Conservation (phyloP, 2,329 filamentous ascomycete genomes). For the Myriosclerotinia duriaeana region DNA sequence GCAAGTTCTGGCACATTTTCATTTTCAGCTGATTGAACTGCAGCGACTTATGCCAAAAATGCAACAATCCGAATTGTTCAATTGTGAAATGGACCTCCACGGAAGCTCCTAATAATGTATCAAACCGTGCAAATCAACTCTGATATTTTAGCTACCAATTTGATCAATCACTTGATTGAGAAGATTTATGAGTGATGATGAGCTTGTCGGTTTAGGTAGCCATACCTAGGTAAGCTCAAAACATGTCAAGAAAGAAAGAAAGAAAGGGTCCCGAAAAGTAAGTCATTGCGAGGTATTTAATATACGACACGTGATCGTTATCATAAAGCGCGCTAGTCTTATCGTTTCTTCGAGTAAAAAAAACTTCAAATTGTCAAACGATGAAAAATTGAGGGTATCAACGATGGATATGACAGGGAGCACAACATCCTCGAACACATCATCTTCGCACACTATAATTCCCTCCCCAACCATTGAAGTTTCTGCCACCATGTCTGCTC, state of each 20-base stretch:
- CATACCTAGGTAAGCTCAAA: too few species aligned
- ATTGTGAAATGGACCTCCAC: not conserved
- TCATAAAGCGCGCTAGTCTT: slow-evolving; percentile 22
- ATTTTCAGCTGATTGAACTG: not conserved
- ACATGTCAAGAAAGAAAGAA: not conserved
- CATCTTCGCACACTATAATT: slow-evolving; percentile 63
- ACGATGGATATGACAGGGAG: slow-evolving; percentile 42
- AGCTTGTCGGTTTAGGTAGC: not conserved
- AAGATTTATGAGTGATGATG: not conserved
- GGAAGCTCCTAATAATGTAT: slow-evolving; percentile 3
- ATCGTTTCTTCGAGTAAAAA: slow-evolving; percentile 23
- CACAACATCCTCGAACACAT: slow-evolving; percentile 61
- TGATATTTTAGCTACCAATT: not conserved
- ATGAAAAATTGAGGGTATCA: slow-evolving; percentile 17
- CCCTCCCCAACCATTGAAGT: slow-evolving; percentile 45
- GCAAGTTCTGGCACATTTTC: not conserved
- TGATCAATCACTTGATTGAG: slow-evolving; percentile 13
- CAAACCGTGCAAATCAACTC: not conserved
- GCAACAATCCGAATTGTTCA: not conserved
- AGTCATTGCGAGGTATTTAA: not conserved
- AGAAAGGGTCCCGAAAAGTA: not conserved
- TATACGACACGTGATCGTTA: slow-evolving; percentile 23
- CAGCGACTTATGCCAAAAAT: not conserved
- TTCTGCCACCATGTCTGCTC: slow-evolving; percentile 41
- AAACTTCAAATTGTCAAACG: slow-evolving; percentile 25